Evolutionary conservation across 306 rosid genomes (phyloP), one percentile per base, ranked within the genome.

Genomic region (Parietaria judaica): DNA sequence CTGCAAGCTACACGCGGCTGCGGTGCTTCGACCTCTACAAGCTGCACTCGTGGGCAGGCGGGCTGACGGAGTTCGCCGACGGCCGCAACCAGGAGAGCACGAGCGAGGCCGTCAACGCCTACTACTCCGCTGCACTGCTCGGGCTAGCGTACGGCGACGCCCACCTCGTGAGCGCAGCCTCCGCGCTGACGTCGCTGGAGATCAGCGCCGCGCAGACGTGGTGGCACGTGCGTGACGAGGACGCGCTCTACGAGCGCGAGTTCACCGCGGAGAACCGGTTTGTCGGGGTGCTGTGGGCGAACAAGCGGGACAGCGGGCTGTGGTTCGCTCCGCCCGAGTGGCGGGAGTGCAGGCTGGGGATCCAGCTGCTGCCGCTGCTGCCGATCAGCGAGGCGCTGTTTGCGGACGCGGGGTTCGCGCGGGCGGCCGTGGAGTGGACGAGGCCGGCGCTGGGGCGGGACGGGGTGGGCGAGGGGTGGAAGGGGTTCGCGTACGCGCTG

Each of bases 41-140:
- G 46, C 66, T 91, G 66, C 98, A 91, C 62, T 91, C 98, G 3
- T 91, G 98, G 98, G 96, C 96, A 13, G 82, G 86, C 17, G 96
- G 98, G 14, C 67, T 91, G 58, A 78, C 86, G 14, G 98, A 91
- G 66, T 91, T 82, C 44, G 74, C 72, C 0, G 98, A 88, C 38
- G 96, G 98, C 54, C 76, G 98, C 66, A 88, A 88, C 36, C 95
- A 91, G 45, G 96, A 91, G 73, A 88, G 96, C 72, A 77, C 95
- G 0, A 85, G 98, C 17, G 96, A 91, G 68, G 95, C 95, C 0
- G 78, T 91, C 38, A 80, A 81, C 70, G 96, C 83, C 4, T 91
- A 91, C 57, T 88, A 91, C 47, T 76, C 98, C 4, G 95, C 95
- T 15, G 86, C 95, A 2, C 70, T 91, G 76, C 44, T 91, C 83